Conservation (phyloP, 805 yeast genomes). For the Zygoascus ofunaensis region DNA sequence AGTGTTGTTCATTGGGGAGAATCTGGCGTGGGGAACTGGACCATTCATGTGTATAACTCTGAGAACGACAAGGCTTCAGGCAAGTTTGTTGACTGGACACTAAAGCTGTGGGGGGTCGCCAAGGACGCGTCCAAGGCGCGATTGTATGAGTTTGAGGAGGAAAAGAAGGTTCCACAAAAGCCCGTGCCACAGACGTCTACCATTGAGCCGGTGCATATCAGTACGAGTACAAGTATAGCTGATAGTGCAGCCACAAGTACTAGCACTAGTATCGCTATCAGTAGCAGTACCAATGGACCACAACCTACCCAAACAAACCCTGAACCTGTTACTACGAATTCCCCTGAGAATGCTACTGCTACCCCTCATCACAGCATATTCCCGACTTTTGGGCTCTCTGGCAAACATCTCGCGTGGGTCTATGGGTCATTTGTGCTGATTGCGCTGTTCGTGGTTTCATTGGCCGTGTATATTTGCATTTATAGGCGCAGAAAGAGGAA, state of each 20-base stretch:
- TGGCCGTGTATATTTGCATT: slow-evolving; percentile 33
- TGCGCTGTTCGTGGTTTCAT: slow-evolving; percentile 32
- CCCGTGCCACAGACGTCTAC: slow-evolving; percentile 8
- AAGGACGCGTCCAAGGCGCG: slow-evolving; percentile 55
- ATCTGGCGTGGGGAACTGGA: slow-evolving; percentile 74
- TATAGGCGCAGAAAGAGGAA: slow-evolving; percentile 28
- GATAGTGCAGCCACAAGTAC: too few relatives aligned
- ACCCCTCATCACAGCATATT: slow-evolving; percentile 12
- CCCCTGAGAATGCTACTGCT: slow-evolving; percentile 7
- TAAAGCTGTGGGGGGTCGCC: slow-evolving; percentile 75
- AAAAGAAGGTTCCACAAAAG: slow-evolving; percentile 33
- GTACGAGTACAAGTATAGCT: slow-evolving; percentile 3
- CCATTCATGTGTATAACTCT: slow-evolving; percentile 43
- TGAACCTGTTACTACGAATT: background rate
- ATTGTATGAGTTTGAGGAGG: slow-evolving; percentile 37
- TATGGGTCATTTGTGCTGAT: slow-evolving; percentile 37
- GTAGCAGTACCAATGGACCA: background rate
- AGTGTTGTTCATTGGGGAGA: slow-evolving; percentile 99
- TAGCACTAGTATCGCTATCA: background rate
- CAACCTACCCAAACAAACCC: background rate
- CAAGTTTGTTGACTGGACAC: slow-evolving; percentile 56
- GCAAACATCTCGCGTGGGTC: slow-evolving; percentile 24
- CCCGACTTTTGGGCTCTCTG: slow-evolving; percentile 26
- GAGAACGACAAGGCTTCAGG: slow-evolving; percentile 20
- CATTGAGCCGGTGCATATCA: slow-evolving; percentile 3